Evolutionary conservation across 768 basidiomycete genomes (phyloP).

Genomic region (Leccinellum rugosiceps): DNA sequence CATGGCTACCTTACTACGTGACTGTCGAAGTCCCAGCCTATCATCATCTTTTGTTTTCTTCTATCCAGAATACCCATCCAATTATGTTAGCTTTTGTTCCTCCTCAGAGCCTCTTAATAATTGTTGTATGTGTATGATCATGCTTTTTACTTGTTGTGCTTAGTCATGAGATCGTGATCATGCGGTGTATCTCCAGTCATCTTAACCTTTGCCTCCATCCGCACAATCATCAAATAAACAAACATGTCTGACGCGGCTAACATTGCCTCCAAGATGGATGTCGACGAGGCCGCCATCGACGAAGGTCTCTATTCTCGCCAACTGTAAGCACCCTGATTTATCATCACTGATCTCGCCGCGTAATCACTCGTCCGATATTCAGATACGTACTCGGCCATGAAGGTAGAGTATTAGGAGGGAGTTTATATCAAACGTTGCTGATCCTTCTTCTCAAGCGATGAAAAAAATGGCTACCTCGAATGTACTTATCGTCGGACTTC

Average conservation of each 20-base stretch:
- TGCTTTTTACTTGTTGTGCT: conserved; percentile 4
- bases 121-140: neutral
- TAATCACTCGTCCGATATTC: conserved; percentile 19
- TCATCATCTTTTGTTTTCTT: neutral
- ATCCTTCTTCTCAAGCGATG: conserved; percentile 70
- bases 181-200: neutral
- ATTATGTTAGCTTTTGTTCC: neutral
- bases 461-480: conserved; percentile 98
- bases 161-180: conserved; percentile 19
- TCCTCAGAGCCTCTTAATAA: neutral
- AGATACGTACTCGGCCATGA: conserved; percentile 97
- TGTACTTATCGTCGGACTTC: conserved; percentile 87
- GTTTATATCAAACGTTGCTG: conserved; percentile 8
- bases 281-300: conserved; percentile 86
- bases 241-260: conserved; percentile 38
- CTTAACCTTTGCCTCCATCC: conserved; percentile 6
- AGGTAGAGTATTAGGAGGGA: conserved; percentile 45
- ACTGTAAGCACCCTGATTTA: conserved; percentile 53
- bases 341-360: conserved; percentile 10
- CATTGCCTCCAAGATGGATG: conserved; percentile 62
- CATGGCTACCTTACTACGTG: conserved; percentile 11
- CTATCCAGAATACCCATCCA: neutral
- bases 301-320: conserved; percentile 93
- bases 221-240: conserved; percentile 1
- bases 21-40: neutral